Conservation (phyloP, 2,329 filamentous ascomycete species). For the Zelopaecilomyces penicillatus region DNA sequence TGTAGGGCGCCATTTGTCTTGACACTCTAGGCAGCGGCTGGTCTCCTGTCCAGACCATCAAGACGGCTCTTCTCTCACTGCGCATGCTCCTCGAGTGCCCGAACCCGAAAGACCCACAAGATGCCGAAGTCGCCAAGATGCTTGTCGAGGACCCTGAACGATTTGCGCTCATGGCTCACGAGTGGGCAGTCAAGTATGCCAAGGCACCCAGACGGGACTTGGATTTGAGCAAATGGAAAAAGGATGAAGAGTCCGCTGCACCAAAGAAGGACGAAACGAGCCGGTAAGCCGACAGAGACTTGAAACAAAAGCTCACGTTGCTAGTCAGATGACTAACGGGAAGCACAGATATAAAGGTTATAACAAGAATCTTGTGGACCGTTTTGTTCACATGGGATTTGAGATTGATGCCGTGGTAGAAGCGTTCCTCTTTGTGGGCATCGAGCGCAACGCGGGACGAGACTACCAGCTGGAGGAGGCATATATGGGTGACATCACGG, state of each 20-base stretch:
- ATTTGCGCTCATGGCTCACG: conserved; percentile 74
- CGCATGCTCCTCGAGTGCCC: conserved; percentile 89
- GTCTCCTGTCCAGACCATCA: conserved; percentile 95
- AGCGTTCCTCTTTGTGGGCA: conserved; percentile 73
- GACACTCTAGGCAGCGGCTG: conserved; percentile 84
- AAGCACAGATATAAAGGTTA: conserved; percentile 73
- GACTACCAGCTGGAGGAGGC: conserved; percentile 85
- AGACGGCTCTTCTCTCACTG: conserved; percentile 85
- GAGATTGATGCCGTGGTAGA: conserved; percentile 77
- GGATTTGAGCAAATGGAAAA: conserved; percentile 36
- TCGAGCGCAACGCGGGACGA: conserved; percentile 67
- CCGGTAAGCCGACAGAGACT: conserved; percentile 18
- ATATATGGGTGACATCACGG: conserved; percentile 84
- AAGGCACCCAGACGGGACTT: conserved; percentile 52
- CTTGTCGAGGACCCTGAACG: conserved; percentile 68
- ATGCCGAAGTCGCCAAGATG: conserved; percentile 91
- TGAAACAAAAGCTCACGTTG: not conserved
- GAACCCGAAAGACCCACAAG: conserved; percentile 93
- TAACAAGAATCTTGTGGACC: conserved; percentile 71
- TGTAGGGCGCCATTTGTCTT: conserved; percentile 90
- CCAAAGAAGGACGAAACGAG: conserved; percentile 11
- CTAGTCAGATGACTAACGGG: conserved; percentile 1
- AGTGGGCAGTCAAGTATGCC: conserved; percentile 83
- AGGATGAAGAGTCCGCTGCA: conserved; percentile 36
- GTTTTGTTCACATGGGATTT: conserved; percentile 88